phyloP scores from a whole-genome alignment of 345 rosid genomes.

The Acer yangbiense region DNA sequence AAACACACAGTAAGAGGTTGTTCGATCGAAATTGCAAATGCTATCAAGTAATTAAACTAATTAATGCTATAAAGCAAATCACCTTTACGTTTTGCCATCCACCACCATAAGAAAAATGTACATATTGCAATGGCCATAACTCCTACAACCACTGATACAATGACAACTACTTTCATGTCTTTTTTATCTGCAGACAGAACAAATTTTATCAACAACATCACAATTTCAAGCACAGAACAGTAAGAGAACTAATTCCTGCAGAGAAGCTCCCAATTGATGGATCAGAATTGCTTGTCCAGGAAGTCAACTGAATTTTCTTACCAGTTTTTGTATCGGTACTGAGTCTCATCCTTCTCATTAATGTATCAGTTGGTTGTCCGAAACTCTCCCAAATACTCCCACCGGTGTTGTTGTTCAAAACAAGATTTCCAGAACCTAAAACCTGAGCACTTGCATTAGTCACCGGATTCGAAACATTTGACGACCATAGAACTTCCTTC shows the following conservation, averaged over 20 bases:
- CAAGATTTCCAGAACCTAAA: too few relatives aligned
- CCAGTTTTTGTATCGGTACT: conserved; percentile 30
- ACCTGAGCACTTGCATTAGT: conserved; percentile 29
- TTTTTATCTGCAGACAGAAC: neutral
- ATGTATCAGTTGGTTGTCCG: conserved; percentile 34
- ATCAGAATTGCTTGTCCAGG: conserved; percentile 56
- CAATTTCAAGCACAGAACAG: too few relatives aligned
- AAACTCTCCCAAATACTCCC: conserved; percentile 64
- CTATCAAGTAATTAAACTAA: too few relatives aligned
- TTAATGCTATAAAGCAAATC: too few relatives aligned
- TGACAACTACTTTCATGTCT: too few relatives aligned
- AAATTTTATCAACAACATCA: too few relatives aligned
- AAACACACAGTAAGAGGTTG: neutral
- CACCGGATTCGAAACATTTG: conserved; percentile 33
- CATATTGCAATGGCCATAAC: neutral
- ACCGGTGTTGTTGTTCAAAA: conserved; percentile 8
- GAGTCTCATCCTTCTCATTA: conserved; percentile 40
- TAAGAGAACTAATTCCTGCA: too few relatives aligned
- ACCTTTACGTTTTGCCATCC: neutral
- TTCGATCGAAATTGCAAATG: too few relatives aligned
- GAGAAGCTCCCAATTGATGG: conserved; percentile 55
- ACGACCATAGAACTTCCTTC: conserved; percentile 51
- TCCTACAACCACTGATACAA: too few relatives aligned
- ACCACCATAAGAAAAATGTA: neutral
- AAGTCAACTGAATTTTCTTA: conserved; percentile 32